These are phyloP conservation scores for Aegilops umbellulata DNA, from an alignment of 176 grass and related monocot genomes.

Conservation along the genomic window DNA sequence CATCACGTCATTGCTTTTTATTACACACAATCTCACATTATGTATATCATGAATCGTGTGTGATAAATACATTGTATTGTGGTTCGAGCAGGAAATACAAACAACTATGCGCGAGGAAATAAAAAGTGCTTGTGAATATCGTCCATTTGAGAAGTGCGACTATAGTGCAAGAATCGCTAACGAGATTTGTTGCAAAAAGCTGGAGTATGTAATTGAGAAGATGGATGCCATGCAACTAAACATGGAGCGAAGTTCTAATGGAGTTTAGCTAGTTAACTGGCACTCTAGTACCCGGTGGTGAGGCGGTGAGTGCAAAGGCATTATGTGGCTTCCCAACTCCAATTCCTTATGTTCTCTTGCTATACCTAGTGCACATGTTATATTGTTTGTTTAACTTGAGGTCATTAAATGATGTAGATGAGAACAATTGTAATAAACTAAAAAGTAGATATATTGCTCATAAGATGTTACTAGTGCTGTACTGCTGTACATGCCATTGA, in stretches of 20 bases:
- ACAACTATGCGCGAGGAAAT: slow-evolving; percentile 83
- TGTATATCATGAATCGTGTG: background rate
- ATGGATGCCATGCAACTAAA: slow-evolving; percentile 73
- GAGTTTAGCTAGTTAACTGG: background rate
- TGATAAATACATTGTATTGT: background rate
- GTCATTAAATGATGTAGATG: background rate
- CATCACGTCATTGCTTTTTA: background rate
- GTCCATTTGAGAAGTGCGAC: slow-evolving; percentile 91
- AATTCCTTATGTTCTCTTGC: background rate
- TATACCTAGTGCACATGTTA: background rate
- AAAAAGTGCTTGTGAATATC: slow-evolving; percentile 81
- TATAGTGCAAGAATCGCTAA: slow-evolving; percentile 89
- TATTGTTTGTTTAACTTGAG: background rate
- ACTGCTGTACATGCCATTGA: background rate
- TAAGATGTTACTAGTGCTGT: background rate
- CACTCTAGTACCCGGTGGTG: background rate
- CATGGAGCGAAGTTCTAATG: slow-evolving; percentile 43
- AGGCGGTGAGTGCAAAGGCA: slow-evolving; percentile 1
- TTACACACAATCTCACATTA: background rate
- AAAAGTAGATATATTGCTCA: background rate
- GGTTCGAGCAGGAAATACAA: slow-evolving; percentile 75
- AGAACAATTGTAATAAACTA: background rate
- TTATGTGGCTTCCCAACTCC: background rate
- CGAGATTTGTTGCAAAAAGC: slow-evolving; percentile 82
- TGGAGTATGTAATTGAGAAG: slow-evolving; percentile 79